A percentile compares a stretch with the other conserved stretches of the same genome.
These are phyloP conservation scores for Cymbopogon flexuosus DNA, from an alignment of 202 grass and related monocot species.

Conservation along the genomic window DNA sequence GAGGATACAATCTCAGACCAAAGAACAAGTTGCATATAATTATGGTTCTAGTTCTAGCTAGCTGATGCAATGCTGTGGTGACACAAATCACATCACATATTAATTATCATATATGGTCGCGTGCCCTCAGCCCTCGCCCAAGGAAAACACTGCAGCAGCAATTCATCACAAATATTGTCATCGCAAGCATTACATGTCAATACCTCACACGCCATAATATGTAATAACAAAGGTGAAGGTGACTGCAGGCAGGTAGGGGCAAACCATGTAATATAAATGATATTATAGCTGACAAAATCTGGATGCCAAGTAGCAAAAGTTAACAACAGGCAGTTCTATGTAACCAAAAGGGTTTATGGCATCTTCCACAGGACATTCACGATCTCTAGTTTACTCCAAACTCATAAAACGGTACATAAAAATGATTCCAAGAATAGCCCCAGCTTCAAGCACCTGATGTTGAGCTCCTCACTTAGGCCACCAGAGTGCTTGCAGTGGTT, in stretches of 20 bases:
- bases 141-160: too few relatives aligned
- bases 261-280: slow-evolving; percentile 5
- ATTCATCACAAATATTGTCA: not conserved
- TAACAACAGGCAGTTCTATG: not conserved
- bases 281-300: slow-evolving; percentile 42
- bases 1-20: not conserved
- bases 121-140: too few relatives aligned
- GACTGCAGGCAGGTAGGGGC: not conserved
- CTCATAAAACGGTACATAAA: slow-evolving; percentile 43
- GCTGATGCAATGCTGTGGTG: not conserved
- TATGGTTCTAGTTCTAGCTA: too few relatives aligned
- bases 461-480: slow-evolving; percentile 46
- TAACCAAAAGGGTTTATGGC: slow-evolving; percentile 27
- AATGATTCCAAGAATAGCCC: slow-evolving; percentile 26
- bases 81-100: not conserved
- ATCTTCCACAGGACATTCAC: slow-evolving; percentile 21
- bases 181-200: not conserved
- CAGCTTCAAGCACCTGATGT: not conserved
- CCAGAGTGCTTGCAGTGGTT: slow-evolving; percentile 57
- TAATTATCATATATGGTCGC: too few relatives aligned
- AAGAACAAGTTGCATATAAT: not conserved
- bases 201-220: not conserved
- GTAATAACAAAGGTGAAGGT: not conserved
- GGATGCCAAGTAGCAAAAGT: slow-evolving; percentile 24
- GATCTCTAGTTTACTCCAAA: slow-evolving; percentile 29